Percentiles rank a stretch among this genome's conserved stretches.
These are phyloP conservation scores for Plasmodium coatneyi DNA, from an alignment of 169 alveolate genomes.

Conservation along the genomic window DNA sequence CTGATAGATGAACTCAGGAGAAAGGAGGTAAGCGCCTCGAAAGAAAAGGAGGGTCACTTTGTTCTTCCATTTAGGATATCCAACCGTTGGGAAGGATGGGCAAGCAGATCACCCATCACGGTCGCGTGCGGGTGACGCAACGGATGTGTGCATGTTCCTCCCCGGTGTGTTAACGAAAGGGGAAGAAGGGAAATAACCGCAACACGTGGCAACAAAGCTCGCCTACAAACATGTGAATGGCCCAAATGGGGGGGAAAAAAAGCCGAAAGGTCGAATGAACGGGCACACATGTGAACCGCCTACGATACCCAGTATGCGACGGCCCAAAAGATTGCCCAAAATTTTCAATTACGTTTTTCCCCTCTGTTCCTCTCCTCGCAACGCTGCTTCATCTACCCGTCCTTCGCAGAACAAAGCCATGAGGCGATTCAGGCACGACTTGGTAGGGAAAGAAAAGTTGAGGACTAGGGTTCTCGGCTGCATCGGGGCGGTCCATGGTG, in stretches of 20 bases:
- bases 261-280: background rate
- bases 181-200: background rate
- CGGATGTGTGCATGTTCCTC: background rate
- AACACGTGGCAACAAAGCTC: background rate
- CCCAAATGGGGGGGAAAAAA: background rate
- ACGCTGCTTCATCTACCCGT: background rate
- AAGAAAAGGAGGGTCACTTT: background rate
- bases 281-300: background rate
- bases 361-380: background rate
- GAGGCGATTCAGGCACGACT: slow-evolving; percentile 51
- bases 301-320: background rate
- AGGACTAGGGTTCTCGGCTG: background rate
- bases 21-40: slow-evolving; percentile 28
- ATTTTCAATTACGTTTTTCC: background rate
- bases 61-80: background rate
- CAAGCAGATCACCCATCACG: too few relatives aligned
- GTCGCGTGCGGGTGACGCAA: too few relatives aligned
- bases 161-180: background rate
- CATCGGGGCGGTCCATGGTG: background rate
- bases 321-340: background rate
- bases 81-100: background rate
- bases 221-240: background rate
- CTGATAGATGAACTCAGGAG: slow-evolving; percentile 17
- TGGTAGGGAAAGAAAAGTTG: slow-evolving; percentile 1
- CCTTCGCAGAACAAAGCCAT: slow-evolving; percentile 51